Percentiles rank a stretch among this genome's conserved stretches.
Evolutionary conservation across 148 eudicot genomes (phyloP).

Genomic region (Linanthus parryae): DNA sequence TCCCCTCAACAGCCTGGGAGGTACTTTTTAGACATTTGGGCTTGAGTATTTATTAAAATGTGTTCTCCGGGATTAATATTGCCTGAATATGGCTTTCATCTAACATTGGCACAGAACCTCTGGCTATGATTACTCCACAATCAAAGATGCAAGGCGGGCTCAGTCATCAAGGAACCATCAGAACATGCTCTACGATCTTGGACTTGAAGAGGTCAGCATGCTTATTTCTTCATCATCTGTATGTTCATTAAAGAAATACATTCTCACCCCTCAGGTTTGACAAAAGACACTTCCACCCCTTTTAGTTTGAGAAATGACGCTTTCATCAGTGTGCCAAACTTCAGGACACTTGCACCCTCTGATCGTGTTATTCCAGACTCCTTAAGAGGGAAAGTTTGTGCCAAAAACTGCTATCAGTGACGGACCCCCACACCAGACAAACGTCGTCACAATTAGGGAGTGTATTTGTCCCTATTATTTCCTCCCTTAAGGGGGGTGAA

Average conservation of each 20-base stretch:
- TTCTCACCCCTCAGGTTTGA: no score
- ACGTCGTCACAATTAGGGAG: no score
- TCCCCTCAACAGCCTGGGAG: conserved; percentile 57
- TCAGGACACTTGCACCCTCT: background rate
- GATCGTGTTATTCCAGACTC: background rate
- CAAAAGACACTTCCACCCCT: no score
- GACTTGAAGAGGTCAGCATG: conserved; percentile 34
- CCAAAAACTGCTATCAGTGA: no score
- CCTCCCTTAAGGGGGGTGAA: no score
- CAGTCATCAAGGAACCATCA: conserved; percentile 26
- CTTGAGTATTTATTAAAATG: background rate
- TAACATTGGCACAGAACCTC: conserved; percentile 19
- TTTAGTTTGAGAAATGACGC: no score
- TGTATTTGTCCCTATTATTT: no score
- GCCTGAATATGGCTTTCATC: conserved; percentile 10
- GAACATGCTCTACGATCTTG: conserved; percentile 32
- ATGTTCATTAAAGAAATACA: background rate
- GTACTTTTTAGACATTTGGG: conserved; percentile 26
- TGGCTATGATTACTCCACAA: conserved; percentile 28
- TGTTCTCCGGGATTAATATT: background rate
- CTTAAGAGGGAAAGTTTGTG: background rate
- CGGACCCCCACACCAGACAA: no score
- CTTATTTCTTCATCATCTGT: background rate
- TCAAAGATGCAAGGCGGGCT: conserved; percentile 29
- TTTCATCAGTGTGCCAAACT: background rate